Evolutionary conservation across 495 filamentous ascomycete genomes (phyloP).

Genomic region (Penicillium robsamsonii): DNA sequence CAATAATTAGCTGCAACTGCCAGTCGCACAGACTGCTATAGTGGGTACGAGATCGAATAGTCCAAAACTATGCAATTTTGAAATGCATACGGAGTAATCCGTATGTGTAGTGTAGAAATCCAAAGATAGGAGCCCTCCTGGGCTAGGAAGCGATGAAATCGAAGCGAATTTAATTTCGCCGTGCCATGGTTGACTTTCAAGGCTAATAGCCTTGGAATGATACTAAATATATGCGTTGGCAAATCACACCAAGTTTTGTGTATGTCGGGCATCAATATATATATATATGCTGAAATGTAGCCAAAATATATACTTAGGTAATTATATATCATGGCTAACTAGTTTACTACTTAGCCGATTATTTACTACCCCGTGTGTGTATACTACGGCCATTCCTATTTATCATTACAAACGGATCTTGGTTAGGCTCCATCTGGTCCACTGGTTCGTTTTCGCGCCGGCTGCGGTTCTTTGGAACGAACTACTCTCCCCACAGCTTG

Average conservation of each 20-base stretch:
- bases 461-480: slow-evolving; percentile 17
- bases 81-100: neutral
- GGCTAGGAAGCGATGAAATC: neutral
- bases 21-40: slow-evolving; percentile 15
- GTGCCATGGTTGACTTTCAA: slow-evolving; percentile 22
- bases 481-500: slow-evolving; percentile 14
- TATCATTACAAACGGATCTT: neutral
- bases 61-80: neutral
- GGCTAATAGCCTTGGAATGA: neutral
- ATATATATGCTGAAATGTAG: neutral
- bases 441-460: slow-evolving; percentile 16
- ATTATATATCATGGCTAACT: neutral
- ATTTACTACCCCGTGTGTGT: neutral
- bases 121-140: neutral
- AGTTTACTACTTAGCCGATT: neutral
- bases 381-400: neutral
- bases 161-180: neutral
- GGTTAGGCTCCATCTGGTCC: slow-evolving; percentile 15
- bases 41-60: neutral
- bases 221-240: slow-evolving; percentile 21
- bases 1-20: slow-evolving; percentile 14
- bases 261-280: slow-evolving; percentile 19
- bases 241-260: neutral
- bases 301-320: neutral
- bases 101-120: neutral